phyloP scores from a whole-genome alignment of 768 basidiomycete species.

The Boletus eberwhitei region DNA sequence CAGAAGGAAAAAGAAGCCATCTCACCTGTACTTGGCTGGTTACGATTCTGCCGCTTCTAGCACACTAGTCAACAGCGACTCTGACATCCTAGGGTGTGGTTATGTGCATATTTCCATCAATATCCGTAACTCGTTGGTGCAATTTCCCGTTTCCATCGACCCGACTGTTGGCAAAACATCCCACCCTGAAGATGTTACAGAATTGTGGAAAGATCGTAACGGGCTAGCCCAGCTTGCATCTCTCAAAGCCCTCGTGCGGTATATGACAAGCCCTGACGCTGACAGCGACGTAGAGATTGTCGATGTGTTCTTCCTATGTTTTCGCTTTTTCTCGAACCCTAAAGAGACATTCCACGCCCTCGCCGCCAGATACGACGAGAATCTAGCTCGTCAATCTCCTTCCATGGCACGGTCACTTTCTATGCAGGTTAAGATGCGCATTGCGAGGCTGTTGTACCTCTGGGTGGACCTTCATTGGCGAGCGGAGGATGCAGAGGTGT shows the following conservation, averaged over 20 bases:
- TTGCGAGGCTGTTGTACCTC: conserved; percentile 57
- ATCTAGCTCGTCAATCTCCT: conserved; percentile 14
- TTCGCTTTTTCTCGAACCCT: conserved; percentile 64
- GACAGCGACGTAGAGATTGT: conserved; percentile 42
- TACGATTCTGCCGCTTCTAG: conserved; percentile 14
- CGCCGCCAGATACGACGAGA: conserved; percentile 48
- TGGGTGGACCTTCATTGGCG: conserved; percentile 76
- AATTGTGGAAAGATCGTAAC: conserved; percentile 27
- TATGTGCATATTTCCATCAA: conserved; percentile 26
- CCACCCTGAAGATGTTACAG: conserved; percentile 28
- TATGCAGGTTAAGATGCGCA: conserved; percentile 51
- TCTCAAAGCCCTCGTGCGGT: conserved; percentile 41
- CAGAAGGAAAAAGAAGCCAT: conserved; percentile 3
- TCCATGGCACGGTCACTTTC: conserved; percentile 41
- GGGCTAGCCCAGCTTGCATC: conserved; percentile 35
- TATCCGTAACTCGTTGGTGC: conserved; percentile 26
- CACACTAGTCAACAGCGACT: conserved; percentile 19
- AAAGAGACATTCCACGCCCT: conserved; percentile 42
- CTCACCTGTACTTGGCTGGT: conserved; percentile 1
- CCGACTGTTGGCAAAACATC: conserved; percentile 28
- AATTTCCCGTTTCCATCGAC: conserved; percentile 27
- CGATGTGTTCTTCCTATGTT: conserved; percentile 64
- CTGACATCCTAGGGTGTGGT: conserved; percentile 11
- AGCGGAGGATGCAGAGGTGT: conserved; percentile 41
- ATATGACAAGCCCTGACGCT: conserved; percentile 43